Conservation (phyloP, 2,329 filamentous ascomycete species). For the Fusarium zealandicum region DNA sequence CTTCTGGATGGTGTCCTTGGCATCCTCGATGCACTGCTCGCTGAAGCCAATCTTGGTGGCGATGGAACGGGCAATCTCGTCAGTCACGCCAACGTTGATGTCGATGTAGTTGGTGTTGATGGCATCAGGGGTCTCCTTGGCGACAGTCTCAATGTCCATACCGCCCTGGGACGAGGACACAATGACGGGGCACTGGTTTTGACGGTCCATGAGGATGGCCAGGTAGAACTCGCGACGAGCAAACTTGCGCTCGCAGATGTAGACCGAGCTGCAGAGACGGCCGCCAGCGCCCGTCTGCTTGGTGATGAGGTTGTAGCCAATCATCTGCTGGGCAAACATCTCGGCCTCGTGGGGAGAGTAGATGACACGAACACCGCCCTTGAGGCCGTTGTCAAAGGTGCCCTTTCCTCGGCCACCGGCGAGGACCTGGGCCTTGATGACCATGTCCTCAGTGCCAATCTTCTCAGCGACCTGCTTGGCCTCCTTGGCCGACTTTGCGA, state of each 20-base stretch:
- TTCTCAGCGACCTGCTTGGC: slow-evolving; percentile 90
- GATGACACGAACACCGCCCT: slow-evolving; percentile 97
- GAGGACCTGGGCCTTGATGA: slow-evolving; percentile 99
- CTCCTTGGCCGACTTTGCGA: slow-evolving; percentile 83
- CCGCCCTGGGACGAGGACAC: slow-evolving; percentile 98
- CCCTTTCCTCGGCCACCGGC: slow-evolving; percentile 98
- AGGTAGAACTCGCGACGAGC: slow-evolving; percentile 99
- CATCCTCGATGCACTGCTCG: slow-evolving; percentile 95
- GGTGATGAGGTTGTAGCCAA: slow-evolving; percentile 98
- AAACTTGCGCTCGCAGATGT: slow-evolving; percentile 99
- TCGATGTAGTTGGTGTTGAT: slow-evolving; percentile 94
- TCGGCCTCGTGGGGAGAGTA: slow-evolving; percentile 96
- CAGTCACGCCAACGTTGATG: slow-evolving; percentile 93
- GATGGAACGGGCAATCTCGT: slow-evolving; percentile 91
- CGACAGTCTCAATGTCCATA: slow-evolving; percentile 98
- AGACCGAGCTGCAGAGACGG: slow-evolving; percentile 95
- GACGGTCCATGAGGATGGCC: slow-evolving; percentile 97
- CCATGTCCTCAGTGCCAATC: slow-evolving; percentile 94
- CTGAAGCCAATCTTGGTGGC: slow-evolving; percentile 95
- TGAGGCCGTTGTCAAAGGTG: slow-evolving; percentile 96
- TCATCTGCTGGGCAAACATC: slow-evolving; percentile 99
- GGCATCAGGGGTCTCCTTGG: slow-evolving; percentile 95
- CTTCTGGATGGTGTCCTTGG: slow-evolving; percentile 96
- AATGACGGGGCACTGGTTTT: slow-evolving; percentile 89
- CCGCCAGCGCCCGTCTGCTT: slow-evolving; percentile 97